Conservation (phyloP, 1,284 basidiomycete genomes). For the Cutaneotrichosporon spelunceum region DNA sequence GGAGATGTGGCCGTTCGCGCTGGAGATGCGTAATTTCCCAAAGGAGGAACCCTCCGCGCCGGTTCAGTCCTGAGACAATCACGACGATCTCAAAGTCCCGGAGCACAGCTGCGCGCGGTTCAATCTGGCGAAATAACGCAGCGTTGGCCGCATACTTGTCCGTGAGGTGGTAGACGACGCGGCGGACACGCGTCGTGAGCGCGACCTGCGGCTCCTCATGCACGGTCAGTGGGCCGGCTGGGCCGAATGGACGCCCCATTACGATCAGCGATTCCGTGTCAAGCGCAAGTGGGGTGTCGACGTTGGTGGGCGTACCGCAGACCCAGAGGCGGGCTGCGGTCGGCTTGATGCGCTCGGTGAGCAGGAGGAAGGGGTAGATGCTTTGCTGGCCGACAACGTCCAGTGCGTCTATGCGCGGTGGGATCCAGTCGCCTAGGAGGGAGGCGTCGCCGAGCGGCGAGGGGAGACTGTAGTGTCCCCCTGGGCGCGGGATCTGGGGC, state of each 20-base stretch:
- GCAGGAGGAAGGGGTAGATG: slow-evolving; percentile 1
- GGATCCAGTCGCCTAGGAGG: neutral
- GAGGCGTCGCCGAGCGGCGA: neutral
- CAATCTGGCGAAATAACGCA: neutral
- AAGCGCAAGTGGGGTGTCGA: neutral
- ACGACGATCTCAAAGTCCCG: neutral
- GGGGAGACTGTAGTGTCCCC: neutral
- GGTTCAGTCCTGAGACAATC: neutral
- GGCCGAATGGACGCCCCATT: neutral
- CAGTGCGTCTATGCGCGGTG: neutral
- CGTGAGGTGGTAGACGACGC: slow-evolving; percentile 1
- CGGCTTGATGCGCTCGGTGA: neutral
- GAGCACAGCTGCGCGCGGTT: neutral
- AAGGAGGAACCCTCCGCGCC: neutral
- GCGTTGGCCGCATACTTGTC: neutral
- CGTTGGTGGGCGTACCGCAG: neutral
- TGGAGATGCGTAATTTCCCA: slow-evolving; percentile 1
- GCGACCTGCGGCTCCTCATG: neutral
- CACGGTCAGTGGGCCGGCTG: neutral
- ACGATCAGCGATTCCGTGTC: neutral
- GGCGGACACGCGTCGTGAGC: neutral
- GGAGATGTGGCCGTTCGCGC: neutral
- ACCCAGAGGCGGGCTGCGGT: neutral
- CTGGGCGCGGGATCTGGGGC: neutral
- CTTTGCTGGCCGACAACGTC: slow-evolving; percentile 1